These are phyloP conservation scores for Melampsora abietis-canadensis DNA, from an alignment of 1,284 basidiomycete genomes.

Conservation along the genomic window DNA sequence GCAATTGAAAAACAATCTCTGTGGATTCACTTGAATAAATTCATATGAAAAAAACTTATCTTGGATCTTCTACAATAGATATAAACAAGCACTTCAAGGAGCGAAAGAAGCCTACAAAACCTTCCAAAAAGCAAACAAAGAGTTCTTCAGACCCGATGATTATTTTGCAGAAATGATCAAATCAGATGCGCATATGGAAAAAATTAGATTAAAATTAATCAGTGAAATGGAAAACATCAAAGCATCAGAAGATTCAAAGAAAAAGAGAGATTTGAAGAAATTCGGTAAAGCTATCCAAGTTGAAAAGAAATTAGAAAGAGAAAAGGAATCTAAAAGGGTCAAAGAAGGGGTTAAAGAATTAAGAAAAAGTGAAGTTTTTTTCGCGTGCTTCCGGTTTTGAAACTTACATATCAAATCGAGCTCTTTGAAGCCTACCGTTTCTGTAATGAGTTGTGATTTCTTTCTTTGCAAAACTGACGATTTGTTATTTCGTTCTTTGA, in stretches of 20 bases:
- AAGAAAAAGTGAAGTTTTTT: conserved; percentile 33
- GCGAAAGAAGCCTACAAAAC: conserved; percentile 72
- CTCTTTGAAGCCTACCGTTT: no score
- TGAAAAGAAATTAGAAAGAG: conserved; percentile 33
- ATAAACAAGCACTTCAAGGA: conserved; percentile 86
- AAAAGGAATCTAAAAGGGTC: conserved; percentile 36
- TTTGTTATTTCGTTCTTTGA: not conserved
- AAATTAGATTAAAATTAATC: conserved; percentile 82
- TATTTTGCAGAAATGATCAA: conserved; percentile 99
- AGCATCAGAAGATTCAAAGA: conserved; percentile 38
- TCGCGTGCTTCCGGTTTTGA: not conserved
- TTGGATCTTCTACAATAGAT: conserved; percentile 59
- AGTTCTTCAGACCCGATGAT: conserved; percentile 85
- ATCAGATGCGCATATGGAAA: conserved; percentile 94
- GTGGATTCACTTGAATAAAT: not conserved
- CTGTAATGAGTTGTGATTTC: no score
- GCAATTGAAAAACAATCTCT: not conserved
- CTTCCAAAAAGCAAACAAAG: conserved; percentile 64
- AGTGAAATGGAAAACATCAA: conserved; percentile 62
- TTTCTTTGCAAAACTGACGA: not conserved
- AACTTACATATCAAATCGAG: no score
- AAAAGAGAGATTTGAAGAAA: conserved; percentile 39
- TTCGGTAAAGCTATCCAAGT: conserved; percentile 43
- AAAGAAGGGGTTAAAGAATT: conserved; percentile 42
- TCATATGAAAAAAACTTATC: not conserved